A percentile compares a stretch with the other conserved stretches of the same genome.
phyloP scores from a whole-genome alignment of 305 asterid species.

The Fraxinus floribunda region DNA sequence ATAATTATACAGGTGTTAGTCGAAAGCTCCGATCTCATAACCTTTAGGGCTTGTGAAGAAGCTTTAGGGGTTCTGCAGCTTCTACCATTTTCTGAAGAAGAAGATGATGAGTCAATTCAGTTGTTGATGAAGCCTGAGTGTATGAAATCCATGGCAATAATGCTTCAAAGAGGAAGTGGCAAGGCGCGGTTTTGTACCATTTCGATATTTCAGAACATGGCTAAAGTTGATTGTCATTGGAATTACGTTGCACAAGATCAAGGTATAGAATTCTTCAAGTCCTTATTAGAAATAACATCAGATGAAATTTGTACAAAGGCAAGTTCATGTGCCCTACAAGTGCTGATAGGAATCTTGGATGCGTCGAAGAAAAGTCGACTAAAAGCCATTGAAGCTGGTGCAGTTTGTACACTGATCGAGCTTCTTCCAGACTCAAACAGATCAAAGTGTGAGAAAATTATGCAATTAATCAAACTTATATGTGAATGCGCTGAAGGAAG shows the following conservation, averaged over 20 bases:
- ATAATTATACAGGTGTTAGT: conserved; percentile 50
- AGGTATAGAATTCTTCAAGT: conserved; percentile 70
- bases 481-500: conserved; percentile 88
- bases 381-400: conserved; percentile 81
- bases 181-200: conserved; percentile 61
- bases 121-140: conserved; percentile 47
- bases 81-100: conserved; percentile 45
- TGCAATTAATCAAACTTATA: conserved; percentile 54
- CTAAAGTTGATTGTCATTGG: conserved; percentile 47
- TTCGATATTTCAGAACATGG: conserved; percentile 46
- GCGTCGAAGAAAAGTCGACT: conserved; percentile 62
- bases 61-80: conserved; percentile 52
- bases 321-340: conserved; percentile 56
- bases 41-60: conserved; percentile 77
- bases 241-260: conserved; percentile 43
- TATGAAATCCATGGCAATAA: conserved; percentile 53
- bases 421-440: conserved; percentile 65
- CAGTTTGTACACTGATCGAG: conserved; percentile 61
- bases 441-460: conserved; percentile 56
- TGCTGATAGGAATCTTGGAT: conserved; percentile 43
- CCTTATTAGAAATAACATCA: conserved; percentile 62
- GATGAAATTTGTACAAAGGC: conserved; percentile 61
- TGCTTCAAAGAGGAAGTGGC: conserved; percentile 69
- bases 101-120: conserved; percentile 40
- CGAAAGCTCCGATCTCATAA: conserved; percentile 49